phyloP scores from a whole-genome alignment of 2,329 filamentous ascomycete species.

The Neoscytalidium dimidiatum region DNA sequence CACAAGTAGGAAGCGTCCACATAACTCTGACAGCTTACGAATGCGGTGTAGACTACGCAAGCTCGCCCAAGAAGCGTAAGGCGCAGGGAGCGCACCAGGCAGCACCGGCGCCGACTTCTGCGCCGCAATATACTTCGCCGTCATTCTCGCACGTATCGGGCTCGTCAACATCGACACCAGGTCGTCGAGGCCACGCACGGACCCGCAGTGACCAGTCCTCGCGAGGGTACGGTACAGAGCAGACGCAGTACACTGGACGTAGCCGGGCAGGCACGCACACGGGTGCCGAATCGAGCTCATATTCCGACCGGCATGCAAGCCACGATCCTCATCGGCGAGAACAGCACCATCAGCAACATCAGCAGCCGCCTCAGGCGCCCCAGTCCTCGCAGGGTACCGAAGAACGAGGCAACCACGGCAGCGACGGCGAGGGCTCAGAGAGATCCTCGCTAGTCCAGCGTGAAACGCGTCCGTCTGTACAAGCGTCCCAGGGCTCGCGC shows the following conservation, averaged over 20 bases:
- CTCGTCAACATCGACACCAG: slow-evolving; percentile 17
- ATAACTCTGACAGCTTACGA: slow-evolving; percentile 42
- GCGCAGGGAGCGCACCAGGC: slow-evolving; percentile 57
- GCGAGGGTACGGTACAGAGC: slow-evolving; percentile 3
- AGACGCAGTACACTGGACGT: slow-evolving; percentile 14
- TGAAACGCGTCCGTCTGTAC: slow-evolving; percentile 11
- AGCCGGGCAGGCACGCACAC: slow-evolving; percentile 17
- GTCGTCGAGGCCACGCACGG: slow-evolving; percentile 17
- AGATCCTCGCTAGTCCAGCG: slow-evolving; percentile 16
- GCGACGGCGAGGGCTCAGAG: slow-evolving; percentile 6
- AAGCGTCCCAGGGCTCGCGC: slow-evolving; percentile 10
- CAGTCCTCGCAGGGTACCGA: not conserved
- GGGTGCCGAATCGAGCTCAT: slow-evolving; percentile 17
- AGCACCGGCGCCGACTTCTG: slow-evolving; percentile 53
- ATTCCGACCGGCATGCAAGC: slow-evolving; percentile 17
- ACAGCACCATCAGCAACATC: slow-evolving; percentile 3
- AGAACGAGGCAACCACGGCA: not conserved
- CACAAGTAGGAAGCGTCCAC: slow-evolving; percentile 36
- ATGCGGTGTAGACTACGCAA: slow-evolving; percentile 63
- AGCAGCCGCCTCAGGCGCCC: not conserved
- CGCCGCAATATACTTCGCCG: slow-evolving; percentile 43
- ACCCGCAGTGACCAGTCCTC: slow-evolving; percentile 20
- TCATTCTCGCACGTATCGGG: slow-evolving; percentile 20
- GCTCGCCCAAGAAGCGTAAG: slow-evolving; percentile 85
- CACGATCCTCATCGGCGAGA: slow-evolving; percentile 13